Base-by-base conservation (phyloP, 805 yeast species). In the Tetrapisispora arboricola region DNA sequence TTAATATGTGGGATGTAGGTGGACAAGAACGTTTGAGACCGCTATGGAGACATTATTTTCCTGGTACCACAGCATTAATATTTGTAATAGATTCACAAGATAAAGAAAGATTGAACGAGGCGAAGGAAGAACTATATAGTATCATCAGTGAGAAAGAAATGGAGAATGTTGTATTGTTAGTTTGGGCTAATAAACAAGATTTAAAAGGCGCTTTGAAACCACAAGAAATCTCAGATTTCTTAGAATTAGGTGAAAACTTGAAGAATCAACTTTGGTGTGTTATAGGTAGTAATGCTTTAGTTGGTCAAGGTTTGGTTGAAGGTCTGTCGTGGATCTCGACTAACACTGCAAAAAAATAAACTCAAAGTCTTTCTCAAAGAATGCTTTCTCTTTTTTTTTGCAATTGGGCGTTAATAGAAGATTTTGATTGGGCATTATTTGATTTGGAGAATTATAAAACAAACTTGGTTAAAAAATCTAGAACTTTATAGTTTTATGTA, bases 1-100 rank as follows among this genome's bases (percentile, higher is more conserved):
- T 84, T 66, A 85, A 86, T 45, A 87, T 84, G 58, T 84, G 94
- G 94, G 94, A 84, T 63, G 92, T 92, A 46, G 96, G 96, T 65
- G 96, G 96, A 59, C 96, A 86, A 67, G 94, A 84, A 55, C 71
- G 94, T 61, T 75, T 87, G 51, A 76, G 96, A 57, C 94, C 94
- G 0, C 70, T 88, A 44, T 88, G 97, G 96, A 78, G 96, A 63
- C 96, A 88, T 59, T 88, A 88, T 65, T 86, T 83, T 64, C 84
- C 94, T 11, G 95, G 95, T 29, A 85, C 96, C 4, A 83, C 86
- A 57, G 95, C 95, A 9, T 71, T 88, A 44, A 85, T 88, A 41
- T 88, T 84, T 61, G 96, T 88, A 41, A 81, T 88, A 45, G 97
- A 88, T 63, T 74, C 86, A 6, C 76, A 83, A 7, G 95, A 87